phyloP scores from a whole-genome alignment of 2,329 filamentous ascomycete species.

The Teratosphaeria pseudoeucalypti region DNA sequence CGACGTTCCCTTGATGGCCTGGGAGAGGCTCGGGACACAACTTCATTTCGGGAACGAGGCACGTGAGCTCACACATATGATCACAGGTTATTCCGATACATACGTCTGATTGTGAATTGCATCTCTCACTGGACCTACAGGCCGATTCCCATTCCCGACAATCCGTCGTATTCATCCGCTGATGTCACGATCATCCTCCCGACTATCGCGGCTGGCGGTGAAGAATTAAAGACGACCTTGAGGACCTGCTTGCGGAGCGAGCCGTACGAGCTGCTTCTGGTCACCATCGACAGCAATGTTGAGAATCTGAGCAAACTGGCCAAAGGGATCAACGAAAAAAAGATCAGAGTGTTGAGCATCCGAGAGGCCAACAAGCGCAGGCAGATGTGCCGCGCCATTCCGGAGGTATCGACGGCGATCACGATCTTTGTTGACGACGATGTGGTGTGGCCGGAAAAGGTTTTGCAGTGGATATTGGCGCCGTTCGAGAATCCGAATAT shows the following conservation, averaged over 20 bases:
- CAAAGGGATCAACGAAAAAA: conserved; percentile 49
- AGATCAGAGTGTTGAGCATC: conserved; percentile 64
- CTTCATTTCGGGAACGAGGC: conserved; percentile 2
- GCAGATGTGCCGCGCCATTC: conserved; percentile 85
- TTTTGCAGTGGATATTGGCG: conserved; percentile 84
- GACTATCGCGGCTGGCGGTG: conserved; percentile 77
- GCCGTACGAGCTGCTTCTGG: conserved; percentile 66
- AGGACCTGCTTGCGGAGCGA: conserved; percentile 62
- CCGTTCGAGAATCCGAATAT: conserved; percentile 78
- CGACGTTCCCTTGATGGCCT: not conserved
- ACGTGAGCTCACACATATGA: conserved; percentile 16
- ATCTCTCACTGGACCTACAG: conserved; percentile 79
- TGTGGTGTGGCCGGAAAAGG: conserved; percentile 78
- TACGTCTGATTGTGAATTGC: conserved; percentile 75
- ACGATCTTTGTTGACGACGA: conserved; percentile 94
- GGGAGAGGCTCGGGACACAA: not conserved
- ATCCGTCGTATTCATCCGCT: conserved; percentile 65
- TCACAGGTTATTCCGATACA: conserved; percentile 72
- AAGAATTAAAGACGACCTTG: conserved; percentile 72
- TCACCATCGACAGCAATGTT: conserved; percentile 75
- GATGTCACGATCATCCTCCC: conserved; percentile 94
- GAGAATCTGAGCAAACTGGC: conserved; percentile 41
- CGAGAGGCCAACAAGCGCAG: conserved; percentile 88
- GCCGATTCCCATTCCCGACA: conserved; percentile 70
- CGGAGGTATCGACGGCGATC: conserved; percentile 70